These are phyloP conservation scores for Fraxinus nigra DNA, from an alignment of 305 asterid species.

Conservation along the genomic window DNA sequence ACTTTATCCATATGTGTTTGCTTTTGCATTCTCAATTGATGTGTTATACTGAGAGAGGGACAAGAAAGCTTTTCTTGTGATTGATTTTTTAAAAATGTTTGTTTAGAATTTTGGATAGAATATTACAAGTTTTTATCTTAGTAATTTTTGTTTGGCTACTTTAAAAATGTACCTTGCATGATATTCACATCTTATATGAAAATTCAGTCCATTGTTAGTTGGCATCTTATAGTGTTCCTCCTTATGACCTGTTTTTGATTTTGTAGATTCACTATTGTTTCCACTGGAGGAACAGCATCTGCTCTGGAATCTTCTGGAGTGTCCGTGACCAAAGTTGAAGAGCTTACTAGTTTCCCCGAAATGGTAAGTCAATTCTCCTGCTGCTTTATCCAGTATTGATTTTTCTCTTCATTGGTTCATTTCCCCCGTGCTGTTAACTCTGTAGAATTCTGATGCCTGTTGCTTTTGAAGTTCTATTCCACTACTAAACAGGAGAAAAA, in stretches of 20 bases:
- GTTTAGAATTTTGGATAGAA: background rate
- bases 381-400: background rate
- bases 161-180: slow-evolving; percentile 12
- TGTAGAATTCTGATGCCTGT: background rate
- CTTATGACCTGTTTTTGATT: slow-evolving; percentile 17
- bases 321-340: slow-evolving; percentile 88
- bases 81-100: background rate
- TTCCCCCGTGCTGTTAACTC: background rate
- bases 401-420: background rate
- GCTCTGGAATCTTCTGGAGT: slow-evolving; percentile 72
- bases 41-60: background rate
- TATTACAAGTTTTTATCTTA: background rate
- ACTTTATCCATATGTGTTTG: background rate
- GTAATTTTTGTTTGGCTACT: slow-evolving; percentile 12
- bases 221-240: background rate
- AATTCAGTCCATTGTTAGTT: background rate
- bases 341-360: slow-evolving; percentile 86
- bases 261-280: slow-evolving; percentile 75
- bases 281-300: slow-evolving; percentile 95
- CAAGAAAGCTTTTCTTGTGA: background rate
- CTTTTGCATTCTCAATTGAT: background rate
- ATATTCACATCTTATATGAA: background rate
- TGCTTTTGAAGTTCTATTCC: background rate
- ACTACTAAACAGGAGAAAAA: background rate
- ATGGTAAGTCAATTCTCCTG: slow-evolving; percentile 51